Evolutionary conservation across 306 rosid genomes (phyloP).

Genomic region (Cucurbita moschata): DNA sequence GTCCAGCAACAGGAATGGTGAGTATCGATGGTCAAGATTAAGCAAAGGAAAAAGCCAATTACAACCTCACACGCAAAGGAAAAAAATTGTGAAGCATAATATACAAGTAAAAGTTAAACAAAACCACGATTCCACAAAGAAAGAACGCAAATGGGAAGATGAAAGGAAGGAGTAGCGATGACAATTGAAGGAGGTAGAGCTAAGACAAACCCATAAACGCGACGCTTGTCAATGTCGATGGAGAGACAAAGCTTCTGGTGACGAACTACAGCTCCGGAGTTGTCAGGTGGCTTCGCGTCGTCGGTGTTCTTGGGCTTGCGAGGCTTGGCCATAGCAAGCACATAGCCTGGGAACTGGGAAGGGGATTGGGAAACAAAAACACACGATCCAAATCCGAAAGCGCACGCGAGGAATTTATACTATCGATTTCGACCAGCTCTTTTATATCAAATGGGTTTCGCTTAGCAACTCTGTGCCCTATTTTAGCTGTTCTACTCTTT

Average conservation of each 20-base stretch:
- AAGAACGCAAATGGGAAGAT: not conserved
- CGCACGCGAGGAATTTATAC: not conserved
- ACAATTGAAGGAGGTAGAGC: not conserved
- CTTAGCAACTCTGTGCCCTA: not conserved
- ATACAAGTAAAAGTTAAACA: not conserved
- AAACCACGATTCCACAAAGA: not conserved
- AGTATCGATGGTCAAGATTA: not conserved
- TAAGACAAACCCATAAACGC: conserved; percentile 56
- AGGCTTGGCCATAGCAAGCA: conserved; percentile 67
- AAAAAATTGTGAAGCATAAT: not conserved
- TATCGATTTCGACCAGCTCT: not conserved
- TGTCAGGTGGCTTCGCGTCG: conserved; percentile 75
- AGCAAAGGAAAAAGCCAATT: not conserved
- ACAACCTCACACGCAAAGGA: not conserved
- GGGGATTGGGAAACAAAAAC: not conserved
- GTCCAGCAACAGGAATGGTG: not conserved
- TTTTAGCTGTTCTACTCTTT: not conserved
- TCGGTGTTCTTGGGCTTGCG: conserved; percentile 70
- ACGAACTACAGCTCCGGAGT: conserved; percentile 61
- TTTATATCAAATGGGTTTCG: not conserved
- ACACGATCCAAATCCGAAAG: not conserved
- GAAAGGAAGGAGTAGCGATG: not conserved
- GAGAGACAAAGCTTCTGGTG: conserved; percentile 94
- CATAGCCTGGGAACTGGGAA: not conserved
- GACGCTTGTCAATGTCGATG: conserved; percentile 53